These are phyloP conservation scores for Penicillium parvum DNA, from an alignment of 495 filamentous ascomycete species.

Conservation along the genomic window DNA sequence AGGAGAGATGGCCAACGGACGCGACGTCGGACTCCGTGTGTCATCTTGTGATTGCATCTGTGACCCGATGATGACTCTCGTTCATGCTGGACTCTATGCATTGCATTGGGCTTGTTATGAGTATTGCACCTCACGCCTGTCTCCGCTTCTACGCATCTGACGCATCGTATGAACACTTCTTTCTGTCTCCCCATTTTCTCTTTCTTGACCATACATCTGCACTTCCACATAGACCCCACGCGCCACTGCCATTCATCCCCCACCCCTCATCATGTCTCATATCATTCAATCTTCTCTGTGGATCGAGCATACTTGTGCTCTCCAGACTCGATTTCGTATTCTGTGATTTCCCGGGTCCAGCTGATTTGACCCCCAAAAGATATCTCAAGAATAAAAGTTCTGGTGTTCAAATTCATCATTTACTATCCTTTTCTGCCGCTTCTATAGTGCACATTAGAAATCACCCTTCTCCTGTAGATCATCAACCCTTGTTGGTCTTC, in stretches of 20 bases:
- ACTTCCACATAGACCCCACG: slow-evolving; percentile 23
- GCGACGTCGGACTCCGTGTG: slow-evolving; percentile 35
- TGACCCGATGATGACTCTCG: no score
- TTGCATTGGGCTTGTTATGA: no score
- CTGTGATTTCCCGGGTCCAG: slow-evolving; percentile 5
- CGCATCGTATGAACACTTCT: slow-evolving; percentile 22
- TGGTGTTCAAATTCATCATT: not conserved
- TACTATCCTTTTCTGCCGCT: no score
- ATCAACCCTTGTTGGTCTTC: no score
- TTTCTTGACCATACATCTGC: slow-evolving; percentile 20
- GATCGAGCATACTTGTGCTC: not conserved
- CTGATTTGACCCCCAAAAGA: slow-evolving; percentile 1
- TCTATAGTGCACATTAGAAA: no score
- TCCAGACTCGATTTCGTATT: slow-evolving; percentile 10
- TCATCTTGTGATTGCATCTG: slow-evolving; percentile 45
- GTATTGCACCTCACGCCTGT: slow-evolving; percentile 14
- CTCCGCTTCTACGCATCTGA: slow-evolving; percentile 20
- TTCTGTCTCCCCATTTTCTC: not conserved
- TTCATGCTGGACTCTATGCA: no score
- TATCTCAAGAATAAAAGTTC: slow-evolving; percentile 3
- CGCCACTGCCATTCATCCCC: slow-evolving; percentile 17
- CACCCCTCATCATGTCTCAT: not conserved
- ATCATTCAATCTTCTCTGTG: slow-evolving; percentile 20
- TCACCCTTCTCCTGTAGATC: no score
- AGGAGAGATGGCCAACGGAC: slow-evolving; percentile 31